These are phyloP conservation scores for Suhomyces canberraensis DNA, from an alignment of 805 yeast species.

Conservation along the genomic window DNA sequence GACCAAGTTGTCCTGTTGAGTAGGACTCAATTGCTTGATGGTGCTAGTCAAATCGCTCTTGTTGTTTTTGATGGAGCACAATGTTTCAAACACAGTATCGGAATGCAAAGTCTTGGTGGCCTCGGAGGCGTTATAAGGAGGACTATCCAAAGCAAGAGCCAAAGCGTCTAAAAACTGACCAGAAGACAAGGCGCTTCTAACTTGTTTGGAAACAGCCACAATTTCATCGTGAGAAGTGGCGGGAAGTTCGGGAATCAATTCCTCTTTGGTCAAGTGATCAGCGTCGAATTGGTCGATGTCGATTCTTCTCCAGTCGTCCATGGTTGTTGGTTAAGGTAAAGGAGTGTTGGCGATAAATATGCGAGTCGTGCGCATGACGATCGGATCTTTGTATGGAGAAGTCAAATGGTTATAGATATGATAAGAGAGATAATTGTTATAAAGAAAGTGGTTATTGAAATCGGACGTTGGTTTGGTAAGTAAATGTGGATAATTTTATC, in stretches of 20 bases:
- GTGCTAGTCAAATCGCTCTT: constrained; percentile 61
- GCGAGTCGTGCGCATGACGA: too few species aligned
- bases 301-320: constrained; percentile 82
- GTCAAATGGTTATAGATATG: too few species aligned
- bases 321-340: too few species aligned
- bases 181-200: constrained; percentile 60
- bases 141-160: constrained; percentile 56
- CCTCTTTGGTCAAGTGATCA: constrained; percentile 65
- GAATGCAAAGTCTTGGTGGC: constrained; percentile 45
- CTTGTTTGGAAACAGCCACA: constrained; percentile 50
- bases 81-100: constrained; percentile 61
- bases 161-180: constrained; percentile 75
- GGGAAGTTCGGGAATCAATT: constrained; percentile 55
- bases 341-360: background rate
- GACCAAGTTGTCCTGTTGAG: constrained; percentile 72
- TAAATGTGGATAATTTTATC: too few species aligned
- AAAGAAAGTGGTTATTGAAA: too few species aligned
- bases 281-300: constrained; percentile 91
- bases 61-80: constrained; percentile 51
- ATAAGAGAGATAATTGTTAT: too few species aligned
- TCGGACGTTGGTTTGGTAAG: too few species aligned
- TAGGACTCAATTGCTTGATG: constrained; percentile 54
- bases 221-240: constrained; percentile 48
- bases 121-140: constrained; percentile 80
- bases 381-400: too few species aligned